Evolutionary conservation across 257 asterid genomes (phyloP), one percentile per base, ranked within the genome.

Genomic region (Galeopsis tetrahit): DNA sequence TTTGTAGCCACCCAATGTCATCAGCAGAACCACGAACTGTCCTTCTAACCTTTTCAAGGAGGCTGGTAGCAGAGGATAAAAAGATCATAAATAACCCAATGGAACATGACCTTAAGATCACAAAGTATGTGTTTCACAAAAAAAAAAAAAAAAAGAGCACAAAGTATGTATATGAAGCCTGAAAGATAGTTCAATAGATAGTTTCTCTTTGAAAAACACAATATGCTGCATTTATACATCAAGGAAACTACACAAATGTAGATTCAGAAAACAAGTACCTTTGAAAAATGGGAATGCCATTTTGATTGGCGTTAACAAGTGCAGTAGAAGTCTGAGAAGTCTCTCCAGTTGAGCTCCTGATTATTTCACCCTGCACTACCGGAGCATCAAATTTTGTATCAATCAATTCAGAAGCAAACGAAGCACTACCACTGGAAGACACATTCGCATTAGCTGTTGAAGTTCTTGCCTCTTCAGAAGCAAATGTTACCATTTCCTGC

Each of bases 1-100:
- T 85, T 59, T 84, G 96, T 76, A 95, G 74, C 99, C 99, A 95
- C 60, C 98, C 99, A 52, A 92, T 95, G 87, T 95, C 98, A 81
- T 88, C 90, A 68, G 98, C 99, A 38, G 99, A 92, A 69, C 99
- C 99, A 17, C 81, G 98, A 75, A 95, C 90, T n/a, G 99, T 95
- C 84, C 75, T 88, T 83, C 84, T 86, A 66, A 95, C 97, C 80
- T 86, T 82, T 66, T 82, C 91, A 78, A 86, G 57, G 69, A 86
- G 82, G 55, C 89, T 86, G 70, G 58, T 33, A 53, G 52, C 51
- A 79, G 51, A 72, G 36, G 38, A 73, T 4, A 43, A 69, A 36
- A 35, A 44, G 31, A 77, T 11, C 36, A 28, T 49, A 17, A 76
- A 73, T 39, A 58, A 63, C 44, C 11, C 42, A 60, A 58, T 8